phyloP scores from a whole-genome alignment of 306 rosid genomes.

The Dryas drummondii region DNA sequence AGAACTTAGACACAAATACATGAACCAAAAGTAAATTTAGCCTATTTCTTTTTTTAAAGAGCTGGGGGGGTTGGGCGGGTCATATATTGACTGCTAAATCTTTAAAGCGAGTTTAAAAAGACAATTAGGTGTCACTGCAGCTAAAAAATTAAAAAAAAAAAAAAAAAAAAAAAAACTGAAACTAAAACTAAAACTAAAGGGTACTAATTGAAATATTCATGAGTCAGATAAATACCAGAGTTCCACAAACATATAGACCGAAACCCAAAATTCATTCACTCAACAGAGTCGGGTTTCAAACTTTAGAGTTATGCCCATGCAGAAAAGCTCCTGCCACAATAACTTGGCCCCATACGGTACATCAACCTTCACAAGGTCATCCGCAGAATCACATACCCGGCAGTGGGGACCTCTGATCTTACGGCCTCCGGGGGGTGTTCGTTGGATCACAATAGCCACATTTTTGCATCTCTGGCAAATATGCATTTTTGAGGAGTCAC shows the following conservation, averaged over 20 bases:
- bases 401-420: constrained; percentile 89
- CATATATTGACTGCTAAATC: too few species aligned
- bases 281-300: constrained; percentile 72
- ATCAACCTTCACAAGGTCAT: constrained; percentile 66
- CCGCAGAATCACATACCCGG: constrained; percentile 67
- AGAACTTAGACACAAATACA: too few species aligned
- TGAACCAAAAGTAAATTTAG: too few species aligned
- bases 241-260: background rate
- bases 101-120: too few species aligned
- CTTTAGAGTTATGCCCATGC: constrained; percentile 93
- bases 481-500: constrained; percentile 84
- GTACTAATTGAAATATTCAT: background rate
- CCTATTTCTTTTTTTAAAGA: too few species aligned
- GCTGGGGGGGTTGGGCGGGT: too few species aligned
- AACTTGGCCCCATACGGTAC: constrained; percentile 94
- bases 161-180: too few species aligned
- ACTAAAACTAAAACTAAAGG: background rate
- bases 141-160: too few species aligned
- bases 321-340: constrained; percentile 87
- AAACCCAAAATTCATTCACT: background rate
- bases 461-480: constrained; percentile 76
- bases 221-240: background rate
- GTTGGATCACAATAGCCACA: constrained; percentile 66
- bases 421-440: constrained; percentile 71
- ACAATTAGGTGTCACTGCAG: too few species aligned